Evolutionary conservation across 1,284 basidiomycete genomes (phyloP).

Genomic region (Rhodotorula sp.): DNA sequence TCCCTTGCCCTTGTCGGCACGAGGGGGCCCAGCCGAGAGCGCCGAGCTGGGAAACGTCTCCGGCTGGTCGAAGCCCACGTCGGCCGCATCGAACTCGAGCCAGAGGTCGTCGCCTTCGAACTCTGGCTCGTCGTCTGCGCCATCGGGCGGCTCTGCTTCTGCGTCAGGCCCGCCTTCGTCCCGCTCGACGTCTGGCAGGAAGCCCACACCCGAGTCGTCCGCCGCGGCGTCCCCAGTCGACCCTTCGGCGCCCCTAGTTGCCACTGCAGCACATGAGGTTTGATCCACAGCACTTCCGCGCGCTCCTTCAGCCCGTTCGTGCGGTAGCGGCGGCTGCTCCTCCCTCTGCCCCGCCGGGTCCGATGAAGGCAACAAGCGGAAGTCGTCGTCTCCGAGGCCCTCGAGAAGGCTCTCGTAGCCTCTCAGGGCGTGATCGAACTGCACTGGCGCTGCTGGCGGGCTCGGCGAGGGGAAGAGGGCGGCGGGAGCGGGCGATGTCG

Average conservation of each 20-base stretch:
- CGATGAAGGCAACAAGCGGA: slow-evolving; percentile 25
- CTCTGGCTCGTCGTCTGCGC: slow-evolving; percentile 14
- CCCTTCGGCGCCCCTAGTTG: neutral
- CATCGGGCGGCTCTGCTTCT: slow-evolving; percentile 1
- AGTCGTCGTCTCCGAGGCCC: slow-evolving; percentile 18
- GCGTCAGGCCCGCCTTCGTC: neutral
- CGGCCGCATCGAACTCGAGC: slow-evolving; percentile 29
- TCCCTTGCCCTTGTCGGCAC: neutral
- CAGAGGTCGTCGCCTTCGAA: slow-evolving; percentile 40
- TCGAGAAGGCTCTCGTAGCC: slow-evolving; percentile 13
- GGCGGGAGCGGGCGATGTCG: neutral
- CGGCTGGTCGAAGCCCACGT: slow-evolving; percentile 27
- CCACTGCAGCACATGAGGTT: neutral
- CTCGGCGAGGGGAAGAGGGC: neutral
- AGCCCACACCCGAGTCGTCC: slow-evolving; percentile 25
- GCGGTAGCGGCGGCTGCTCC: neutral
- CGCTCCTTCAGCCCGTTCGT: neutral
- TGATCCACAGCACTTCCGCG: neutral
- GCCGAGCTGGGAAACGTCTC: slow-evolving; percentile 20
- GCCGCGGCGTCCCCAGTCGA: neutral
- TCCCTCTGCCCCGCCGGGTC: neutral
- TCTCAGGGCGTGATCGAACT: neutral
- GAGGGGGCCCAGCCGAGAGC: neutral
- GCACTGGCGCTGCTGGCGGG: neutral
- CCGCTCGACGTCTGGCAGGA: slow-evolving; percentile 6